phyloP scores from a whole-genome alignment of 78 protist species.

The Dictyostelium discoideum region dicty_2.7 NC_007089.4:1718501-1719000 shows the following conservation, averaged over 20 bases:
- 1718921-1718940: slow-evolving; percentile 12
- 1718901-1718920: slow-evolving; percentile 11
- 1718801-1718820: background rate
- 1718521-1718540: slow-evolving; percentile 8
- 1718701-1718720: background rate
- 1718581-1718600: slow-evolving; percentile 21
- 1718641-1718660: background rate
- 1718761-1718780: background rate
- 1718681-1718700: background rate
- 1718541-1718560: background rate
- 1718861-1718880: background rate
- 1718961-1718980: background rate
- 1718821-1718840: background rate
- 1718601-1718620: slow-evolving; percentile 24
- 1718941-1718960: slow-evolving; percentile 21
- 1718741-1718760: background rate
- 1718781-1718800: background rate
- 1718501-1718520: background rate
- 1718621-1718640: background rate
- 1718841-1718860: background rate
- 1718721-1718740: background rate
- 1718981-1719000: background rate
- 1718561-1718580: background rate
- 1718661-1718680: background rate
- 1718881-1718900: background rate